phyloP scores from a whole-genome alignment of 2,329 filamentous ascomycete species.

The Colletotrichum viniferum region DNA sequence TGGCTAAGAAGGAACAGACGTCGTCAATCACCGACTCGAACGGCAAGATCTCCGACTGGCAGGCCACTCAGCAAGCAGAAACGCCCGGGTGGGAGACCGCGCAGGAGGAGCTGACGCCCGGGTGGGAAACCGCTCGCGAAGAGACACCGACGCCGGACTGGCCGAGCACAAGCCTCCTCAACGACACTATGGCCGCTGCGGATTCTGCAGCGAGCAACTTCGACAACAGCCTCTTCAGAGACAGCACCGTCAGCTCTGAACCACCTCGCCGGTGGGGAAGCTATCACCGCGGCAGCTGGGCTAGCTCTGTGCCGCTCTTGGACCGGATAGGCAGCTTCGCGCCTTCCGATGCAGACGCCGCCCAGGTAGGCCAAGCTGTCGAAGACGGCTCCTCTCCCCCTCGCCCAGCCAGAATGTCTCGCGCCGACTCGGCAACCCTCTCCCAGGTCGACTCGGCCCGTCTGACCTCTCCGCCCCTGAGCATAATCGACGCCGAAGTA shows the following conservation, averaged over 20 bases:
- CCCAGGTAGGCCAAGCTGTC: neutral
- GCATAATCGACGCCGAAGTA: neutral
- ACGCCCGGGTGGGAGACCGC: constrained; percentile 11
- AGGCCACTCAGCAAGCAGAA: constrained; percentile 2
- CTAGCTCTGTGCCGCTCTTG: constrained; percentile 21
- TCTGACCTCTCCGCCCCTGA: constrained; percentile 3
- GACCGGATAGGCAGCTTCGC: constrained; percentile 23
- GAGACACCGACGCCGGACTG: constrained; percentile 6
- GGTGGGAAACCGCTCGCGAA: constrained; percentile 1
- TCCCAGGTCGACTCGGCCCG: constrained; percentile 15
- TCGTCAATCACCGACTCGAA: neutral
- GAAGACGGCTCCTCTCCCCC: neutral
- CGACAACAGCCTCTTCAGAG: neutral
- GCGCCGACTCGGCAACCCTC: constrained; percentile 19
- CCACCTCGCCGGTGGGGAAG: constrained; percentile 19
- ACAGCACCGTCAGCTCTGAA: constrained; percentile 13
- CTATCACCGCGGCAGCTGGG: constrained; percentile 20
- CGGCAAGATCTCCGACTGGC: constrained; percentile 16
- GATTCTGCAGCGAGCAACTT: neutral
- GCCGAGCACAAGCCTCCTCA: neutral
- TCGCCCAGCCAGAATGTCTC: neutral
- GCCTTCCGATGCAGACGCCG: constrained; percentile 6
- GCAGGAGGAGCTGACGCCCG: constrained; percentile 1
- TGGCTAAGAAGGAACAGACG: neutral
- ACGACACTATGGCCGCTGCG: neutral